Conservation (phyloP, 331 rosid species). For the Erythrophleum ivorense region DNA sequence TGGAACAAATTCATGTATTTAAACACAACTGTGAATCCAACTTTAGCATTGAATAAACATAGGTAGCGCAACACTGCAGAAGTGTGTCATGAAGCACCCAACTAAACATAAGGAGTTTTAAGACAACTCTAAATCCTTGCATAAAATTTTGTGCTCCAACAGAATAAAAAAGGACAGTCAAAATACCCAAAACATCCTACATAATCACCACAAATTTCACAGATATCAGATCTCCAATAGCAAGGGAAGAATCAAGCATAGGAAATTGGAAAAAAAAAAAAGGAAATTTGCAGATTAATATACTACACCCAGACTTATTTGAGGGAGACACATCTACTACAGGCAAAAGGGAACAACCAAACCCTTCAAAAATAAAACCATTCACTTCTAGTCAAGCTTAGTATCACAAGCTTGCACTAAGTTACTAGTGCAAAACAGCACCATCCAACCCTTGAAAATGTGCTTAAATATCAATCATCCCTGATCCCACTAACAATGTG, state of each 20-base stretch:
- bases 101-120: slow-evolving; percentile 18
- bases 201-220: background rate
- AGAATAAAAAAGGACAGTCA: background rate
- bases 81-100: slow-evolving; percentile 32
- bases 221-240: background rate
- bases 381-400: background rate
- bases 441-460: background rate
- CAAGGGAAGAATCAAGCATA: background rate
- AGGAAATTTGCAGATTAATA: background rate
- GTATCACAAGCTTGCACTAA: background rate
- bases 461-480: background rate
- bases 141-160: slow-evolving; percentile 20
- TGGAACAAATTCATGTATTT: slow-evolving; percentile 19
- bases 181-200: background rate
- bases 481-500: background rate
- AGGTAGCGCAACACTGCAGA: background rate
- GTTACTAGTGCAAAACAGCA: background rate
- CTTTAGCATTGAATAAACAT: slow-evolving; percentile 24
- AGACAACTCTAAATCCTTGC: slow-evolving; percentile 8
- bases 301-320: background rate
- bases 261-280: background rate
- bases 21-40: slow-evolving; percentile 33
- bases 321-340: background rate
- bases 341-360: background rate
- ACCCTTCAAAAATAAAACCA: background rate